phyloP scores from a whole-genome alignment of 768 basidiomycete genomes.

The Kwoniella europaea region DNA sequence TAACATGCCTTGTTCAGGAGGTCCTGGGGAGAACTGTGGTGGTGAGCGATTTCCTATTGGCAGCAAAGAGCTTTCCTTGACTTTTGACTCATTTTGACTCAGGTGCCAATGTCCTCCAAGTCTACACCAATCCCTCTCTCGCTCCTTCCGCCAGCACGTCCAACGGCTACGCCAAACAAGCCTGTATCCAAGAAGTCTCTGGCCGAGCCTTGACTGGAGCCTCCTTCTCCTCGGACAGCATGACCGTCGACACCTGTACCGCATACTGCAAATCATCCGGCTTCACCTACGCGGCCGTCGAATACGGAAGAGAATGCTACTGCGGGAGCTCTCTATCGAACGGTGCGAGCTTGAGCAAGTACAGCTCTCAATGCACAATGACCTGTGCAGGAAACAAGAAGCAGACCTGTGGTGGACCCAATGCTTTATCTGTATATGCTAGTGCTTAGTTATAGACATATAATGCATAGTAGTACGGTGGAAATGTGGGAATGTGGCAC shows the following conservation, averaged over 20 bases:
- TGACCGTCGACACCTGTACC: slow-evolving; percentile 36
- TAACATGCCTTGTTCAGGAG: slow-evolving; percentile 34
- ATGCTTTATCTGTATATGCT: slow-evolving; percentile 23
- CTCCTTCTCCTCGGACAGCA: slow-evolving; percentile 17
- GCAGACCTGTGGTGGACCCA: slow-evolving; percentile 33
- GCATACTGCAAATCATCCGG: slow-evolving; percentile 24
- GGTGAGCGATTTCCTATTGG: slow-evolving; percentile 10
- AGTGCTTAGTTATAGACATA: not conserved
- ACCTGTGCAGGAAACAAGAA: slow-evolving; percentile 36
- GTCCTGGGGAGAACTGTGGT: slow-evolving; percentile 25
- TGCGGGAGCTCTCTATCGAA: slow-evolving; percentile 38
- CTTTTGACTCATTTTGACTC: not conserved
- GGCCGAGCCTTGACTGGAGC: slow-evolving; percentile 31
- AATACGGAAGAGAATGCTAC: slow-evolving; percentile 42
- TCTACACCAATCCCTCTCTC: slow-evolving; percentile 31
- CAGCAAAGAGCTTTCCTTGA: not conserved
- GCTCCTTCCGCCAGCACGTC: slow-evolving; percentile 16
- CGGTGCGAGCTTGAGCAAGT: slow-evolving; percentile 30
- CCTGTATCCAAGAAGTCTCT: slow-evolving; percentile 29
- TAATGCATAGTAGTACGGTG: not conserved
- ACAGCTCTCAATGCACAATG: slow-evolving; percentile 37
- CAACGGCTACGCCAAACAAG: slow-evolving; percentile 26
- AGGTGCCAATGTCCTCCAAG: slow-evolving; percentile 22
- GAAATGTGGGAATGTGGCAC: not conserved
- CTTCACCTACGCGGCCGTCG: slow-evolving; percentile 32